A percentile compares a stretch with the other conserved stretches of the same genome.
These are phyloP conservation scores for Avena eriantha DNA, from an alignment of 176 grass and related monocot species.

Conservation along the genomic window DNA sequence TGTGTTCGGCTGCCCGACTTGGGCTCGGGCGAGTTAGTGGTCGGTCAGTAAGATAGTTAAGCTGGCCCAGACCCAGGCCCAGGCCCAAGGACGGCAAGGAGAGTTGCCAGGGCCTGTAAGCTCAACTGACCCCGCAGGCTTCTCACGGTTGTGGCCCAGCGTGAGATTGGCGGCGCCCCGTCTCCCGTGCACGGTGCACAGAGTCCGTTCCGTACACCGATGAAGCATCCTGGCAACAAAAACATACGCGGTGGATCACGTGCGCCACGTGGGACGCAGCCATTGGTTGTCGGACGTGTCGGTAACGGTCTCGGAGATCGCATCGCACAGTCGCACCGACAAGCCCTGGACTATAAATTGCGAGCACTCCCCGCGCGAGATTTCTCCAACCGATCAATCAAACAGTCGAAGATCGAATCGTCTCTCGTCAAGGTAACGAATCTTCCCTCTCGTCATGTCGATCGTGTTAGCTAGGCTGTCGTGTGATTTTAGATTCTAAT, in stretches of 20 bases:
- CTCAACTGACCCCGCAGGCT: neutral
- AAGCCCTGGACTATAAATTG: neutral
- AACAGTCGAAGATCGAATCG: neutral
- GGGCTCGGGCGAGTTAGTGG: neutral
- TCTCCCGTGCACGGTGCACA: neutral
- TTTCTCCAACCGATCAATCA: neutral
- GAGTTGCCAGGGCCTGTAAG: neutral
- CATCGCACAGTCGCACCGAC: neutral
- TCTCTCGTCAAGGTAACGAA: neutral
- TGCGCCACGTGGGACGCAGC: neutral
- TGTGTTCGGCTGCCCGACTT: constrained; percentile 1
- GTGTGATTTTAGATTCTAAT: no score
- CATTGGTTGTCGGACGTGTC: neutral
- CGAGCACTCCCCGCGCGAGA: neutral
- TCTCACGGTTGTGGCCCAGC: neutral
- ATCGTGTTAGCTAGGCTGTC: no score
- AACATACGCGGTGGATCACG: neutral
- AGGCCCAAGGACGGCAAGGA: neutral
- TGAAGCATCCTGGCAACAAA: no score
- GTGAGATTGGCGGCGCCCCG: neutral
- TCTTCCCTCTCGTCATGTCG: neutral
- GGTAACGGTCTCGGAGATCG: neutral
- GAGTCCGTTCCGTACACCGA: no score
- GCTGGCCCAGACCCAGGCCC: no score
- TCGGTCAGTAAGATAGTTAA: neutral